Percentiles rank a stretch among this genome's conserved stretches.
Evolutionary conservation across 2,329 filamentous ascomycete species (phyloP).

Genomic region (Arthrobotrys conoides): DNA sequence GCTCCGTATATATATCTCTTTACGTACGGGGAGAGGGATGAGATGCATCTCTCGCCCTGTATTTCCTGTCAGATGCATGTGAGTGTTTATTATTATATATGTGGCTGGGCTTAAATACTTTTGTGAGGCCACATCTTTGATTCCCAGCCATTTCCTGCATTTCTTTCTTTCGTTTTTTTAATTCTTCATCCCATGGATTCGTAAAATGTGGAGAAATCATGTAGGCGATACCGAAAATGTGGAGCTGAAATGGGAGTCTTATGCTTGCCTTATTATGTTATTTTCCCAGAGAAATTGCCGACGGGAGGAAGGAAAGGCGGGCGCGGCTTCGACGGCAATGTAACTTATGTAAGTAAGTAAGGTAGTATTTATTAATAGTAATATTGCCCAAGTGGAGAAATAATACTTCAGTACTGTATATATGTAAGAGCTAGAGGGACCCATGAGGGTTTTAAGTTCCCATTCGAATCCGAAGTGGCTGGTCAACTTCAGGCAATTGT

Average conservation of each 20-base stretch:
- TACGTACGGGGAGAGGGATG: too few species aligned
- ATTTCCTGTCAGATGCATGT: constrained; percentile 25
- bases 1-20: background rate
- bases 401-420: too few species aligned
- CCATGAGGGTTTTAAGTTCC: constrained; percentile 17
- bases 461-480: constrained; percentile 20
- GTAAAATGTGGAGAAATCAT: constrained; percentile 24
- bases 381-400: constrained; percentile 9
- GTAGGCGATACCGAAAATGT: constrained; percentile 19
- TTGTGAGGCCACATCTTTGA: background rate
- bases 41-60: constrained; percentile 38
- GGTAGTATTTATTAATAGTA: constrained; percentile 51
- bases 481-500: constrained; percentile 31
- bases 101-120: constrained; percentile 9
- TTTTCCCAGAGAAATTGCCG: constrained; percentile 13
- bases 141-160: constrained; percentile 7
- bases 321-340: constrained; percentile 17
- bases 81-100: background rate
- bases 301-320: constrained; percentile 15
- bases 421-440: too few species aligned
- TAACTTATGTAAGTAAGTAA: too few species aligned
- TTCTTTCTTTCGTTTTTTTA: too few species aligned
- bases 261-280: background rate
- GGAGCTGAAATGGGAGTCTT: constrained; percentile 3
- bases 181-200: constrained; percentile 5